Evolutionary conservation across 495 filamentous ascomycete species (phyloP).

Genomic region (Xylaria curta): DNA sequence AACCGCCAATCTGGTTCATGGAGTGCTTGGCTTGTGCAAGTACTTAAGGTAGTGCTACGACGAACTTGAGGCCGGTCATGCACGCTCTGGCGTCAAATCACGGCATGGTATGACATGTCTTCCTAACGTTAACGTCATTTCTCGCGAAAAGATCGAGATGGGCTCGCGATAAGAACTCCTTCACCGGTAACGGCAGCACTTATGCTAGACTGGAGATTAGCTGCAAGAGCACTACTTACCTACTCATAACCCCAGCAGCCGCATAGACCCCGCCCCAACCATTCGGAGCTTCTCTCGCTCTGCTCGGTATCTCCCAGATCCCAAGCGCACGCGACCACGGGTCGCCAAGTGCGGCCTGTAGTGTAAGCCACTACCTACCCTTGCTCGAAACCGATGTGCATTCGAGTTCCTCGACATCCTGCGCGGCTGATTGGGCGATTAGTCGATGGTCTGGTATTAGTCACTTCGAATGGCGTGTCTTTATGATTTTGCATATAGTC

Average conservation of each 20-base stretch:
- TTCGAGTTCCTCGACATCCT: background rate
- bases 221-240: background rate
- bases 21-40: background rate
- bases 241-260: constrained; percentile 1
- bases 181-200: background rate
- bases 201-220: background rate
- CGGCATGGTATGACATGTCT: background rate
- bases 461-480: constrained; percentile 2
- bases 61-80: background rate
- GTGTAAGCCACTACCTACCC: background rate
- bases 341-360: constrained; percentile 1
- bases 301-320: constrained; percentile 1
- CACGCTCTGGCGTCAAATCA: background rate
- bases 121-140: background rate
- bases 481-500: background rate
- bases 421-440: background rate
- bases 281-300: background rate
- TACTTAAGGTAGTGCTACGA: background rate
- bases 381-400: background rate
- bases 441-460: background rate
- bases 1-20: background rate
- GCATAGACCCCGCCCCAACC: background rate
- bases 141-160: background rate
- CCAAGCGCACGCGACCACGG: background rate
- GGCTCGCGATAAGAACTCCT: background rate